phyloP scores from a whole-genome alignment of 495 filamentous ascomycete genomes.

The Neurospora terricola region DNA sequence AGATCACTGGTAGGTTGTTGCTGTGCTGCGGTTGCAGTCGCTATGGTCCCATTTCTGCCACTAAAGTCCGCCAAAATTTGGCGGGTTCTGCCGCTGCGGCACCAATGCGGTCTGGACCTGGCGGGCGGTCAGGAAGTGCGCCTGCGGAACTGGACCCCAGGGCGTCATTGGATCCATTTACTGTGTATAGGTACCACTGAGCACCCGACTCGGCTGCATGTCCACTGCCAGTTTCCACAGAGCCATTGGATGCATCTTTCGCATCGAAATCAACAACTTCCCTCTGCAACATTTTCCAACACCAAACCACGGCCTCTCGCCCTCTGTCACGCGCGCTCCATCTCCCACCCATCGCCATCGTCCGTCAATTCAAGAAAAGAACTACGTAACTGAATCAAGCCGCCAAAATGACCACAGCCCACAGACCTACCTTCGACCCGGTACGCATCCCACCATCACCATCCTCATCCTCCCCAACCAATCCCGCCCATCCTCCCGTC shows the following conservation, averaged over 20 bases:
- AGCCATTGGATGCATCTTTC: not conserved
- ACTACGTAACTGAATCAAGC: not conserved
- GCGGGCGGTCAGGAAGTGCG: slow-evolving; percentile 10
- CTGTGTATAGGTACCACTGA: no score
- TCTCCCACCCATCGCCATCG: not conserved
- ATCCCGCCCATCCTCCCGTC: not conserved
- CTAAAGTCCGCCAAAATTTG: slow-evolving; percentile 19
- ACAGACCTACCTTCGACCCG: slow-evolving; percentile 90
- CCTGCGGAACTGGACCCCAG: not conserved
- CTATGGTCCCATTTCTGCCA: slow-evolving; percentile 19
- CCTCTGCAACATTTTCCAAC: not conserved
- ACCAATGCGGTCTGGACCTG: not conserved
- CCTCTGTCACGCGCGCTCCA: not conserved
- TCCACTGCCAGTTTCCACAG: not conserved
- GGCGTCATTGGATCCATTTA: not conserved
- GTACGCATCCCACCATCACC: slow-evolving; percentile 32
- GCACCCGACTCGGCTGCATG: no score
- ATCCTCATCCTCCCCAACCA: not conserved
- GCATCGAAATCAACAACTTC: not conserved
- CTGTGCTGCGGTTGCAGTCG: slow-evolving; percentile 5
- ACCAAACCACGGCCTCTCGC: not conserved
- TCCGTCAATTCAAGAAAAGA: not conserved
- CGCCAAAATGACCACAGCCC: slow-evolving; percentile 60
- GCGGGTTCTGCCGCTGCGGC: slow-evolving; percentile 12
- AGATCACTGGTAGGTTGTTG: slow-evolving; percentile 7